phyloP scores from a whole-genome alignment of 2,329 filamentous ascomycete species.

The Colletotrichum lentis region DNA sequence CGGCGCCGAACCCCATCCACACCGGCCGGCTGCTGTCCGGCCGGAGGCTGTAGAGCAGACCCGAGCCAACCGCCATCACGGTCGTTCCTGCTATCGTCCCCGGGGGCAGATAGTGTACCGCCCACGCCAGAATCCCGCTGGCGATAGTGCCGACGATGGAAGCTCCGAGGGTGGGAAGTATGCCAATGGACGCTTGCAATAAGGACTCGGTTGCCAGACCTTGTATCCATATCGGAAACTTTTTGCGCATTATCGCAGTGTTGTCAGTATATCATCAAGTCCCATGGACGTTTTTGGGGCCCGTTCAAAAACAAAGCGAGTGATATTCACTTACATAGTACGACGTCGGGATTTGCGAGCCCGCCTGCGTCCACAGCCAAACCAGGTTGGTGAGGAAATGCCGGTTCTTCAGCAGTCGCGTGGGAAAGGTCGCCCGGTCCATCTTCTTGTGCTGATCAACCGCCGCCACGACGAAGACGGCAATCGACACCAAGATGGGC shows the following conservation, averaged over 20 bases:
- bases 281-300: no score
- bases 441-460: background rate
- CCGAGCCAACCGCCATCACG: background rate
- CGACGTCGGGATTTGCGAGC: background rate
- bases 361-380: background rate
- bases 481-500: background rate
- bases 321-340: background rate
- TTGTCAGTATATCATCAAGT: background rate
- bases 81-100: background rate
- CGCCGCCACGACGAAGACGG: background rate
- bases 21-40: background rate
- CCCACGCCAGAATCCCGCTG: background rate
- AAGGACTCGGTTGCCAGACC: background rate
- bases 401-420: background rate
- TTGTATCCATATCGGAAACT: background rate
- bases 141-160: background rate
- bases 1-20: background rate
- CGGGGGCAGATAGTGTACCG: background rate
- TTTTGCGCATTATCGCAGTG: background rate
- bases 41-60: background rate
- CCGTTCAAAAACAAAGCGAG: background rate
- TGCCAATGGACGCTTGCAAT: background rate
- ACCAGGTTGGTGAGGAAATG: background rate
- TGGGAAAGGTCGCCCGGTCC: background rate
- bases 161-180: background rate